phyloP scores from a whole-genome alignment of 768 basidiomycete genomes.

The Austroboletus festivus region DNA sequence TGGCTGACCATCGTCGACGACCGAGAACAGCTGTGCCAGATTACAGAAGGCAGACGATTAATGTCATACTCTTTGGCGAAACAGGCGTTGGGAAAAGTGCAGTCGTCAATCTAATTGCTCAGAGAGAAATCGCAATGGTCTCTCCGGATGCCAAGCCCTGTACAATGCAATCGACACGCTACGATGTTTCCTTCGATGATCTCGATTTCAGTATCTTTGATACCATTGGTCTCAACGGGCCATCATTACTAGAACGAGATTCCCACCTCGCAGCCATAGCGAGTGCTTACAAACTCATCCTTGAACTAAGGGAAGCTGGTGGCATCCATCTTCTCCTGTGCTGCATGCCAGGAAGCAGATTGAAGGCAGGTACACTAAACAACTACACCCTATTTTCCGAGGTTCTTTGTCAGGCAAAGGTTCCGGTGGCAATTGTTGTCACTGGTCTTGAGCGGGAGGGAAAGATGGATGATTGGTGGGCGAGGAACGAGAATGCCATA shows the following conservation, averaged over 20 bases:
- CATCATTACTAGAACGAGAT: background rate
- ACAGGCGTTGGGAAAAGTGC: conserved; percentile 7
- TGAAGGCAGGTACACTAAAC: conserved; percentile 26
- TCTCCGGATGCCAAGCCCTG: conserved; percentile 21
- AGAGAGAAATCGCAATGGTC: background rate
- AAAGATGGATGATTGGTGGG: background rate
- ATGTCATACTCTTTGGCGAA: conserved; percentile 6
- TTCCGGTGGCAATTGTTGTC: conserved; percentile 35
- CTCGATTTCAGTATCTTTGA: conserved; percentile 20
- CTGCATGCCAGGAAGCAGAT: conserved; percentile 32
- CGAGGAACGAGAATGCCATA: background rate
- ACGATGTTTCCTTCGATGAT: conserved; percentile 15
- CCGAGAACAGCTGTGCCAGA: background rate
- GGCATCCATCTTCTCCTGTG: conserved; percentile 41
- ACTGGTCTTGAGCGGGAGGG: conserved; percentile 27
- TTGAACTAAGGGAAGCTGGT: conserved; percentile 12
- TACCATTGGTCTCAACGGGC: conserved; percentile 25
- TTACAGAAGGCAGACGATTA: background rate
- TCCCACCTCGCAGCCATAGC: background rate
- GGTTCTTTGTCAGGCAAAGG: conserved; percentile 31
- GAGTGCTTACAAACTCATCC: conserved; percentile 25
- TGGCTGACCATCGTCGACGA: no score
- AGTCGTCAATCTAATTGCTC: conserved; percentile 6
- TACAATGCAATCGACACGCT: conserved; percentile 25
- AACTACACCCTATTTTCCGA: conserved; percentile 37